Conservation (phyloP, 257 asterid genomes). For the Solanum pimpinellifolium region DNA sequence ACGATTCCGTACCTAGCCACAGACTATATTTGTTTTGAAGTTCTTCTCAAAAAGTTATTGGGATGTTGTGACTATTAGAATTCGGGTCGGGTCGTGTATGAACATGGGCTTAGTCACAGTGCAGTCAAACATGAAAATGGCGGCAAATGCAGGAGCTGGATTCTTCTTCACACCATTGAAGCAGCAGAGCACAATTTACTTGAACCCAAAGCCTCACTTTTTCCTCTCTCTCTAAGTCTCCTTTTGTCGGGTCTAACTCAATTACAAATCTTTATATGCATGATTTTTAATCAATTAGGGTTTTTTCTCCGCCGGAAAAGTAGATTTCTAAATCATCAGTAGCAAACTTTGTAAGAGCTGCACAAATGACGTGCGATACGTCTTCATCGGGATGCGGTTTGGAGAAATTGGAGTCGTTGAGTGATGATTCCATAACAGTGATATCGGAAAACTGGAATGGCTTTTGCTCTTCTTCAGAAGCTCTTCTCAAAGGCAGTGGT, state of each 20-base stretch:
- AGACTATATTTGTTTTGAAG: neutral
- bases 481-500: slow-evolving; percentile 33
- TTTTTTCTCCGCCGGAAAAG: neutral
- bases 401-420: slow-evolving; percentile 44
- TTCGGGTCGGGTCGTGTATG: neutral
- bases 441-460: slow-evolving; percentile 59
- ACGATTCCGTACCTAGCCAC: neutral
- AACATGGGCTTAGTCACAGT: neutral
- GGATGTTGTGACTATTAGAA: neutral
- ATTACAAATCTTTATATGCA: neutral
- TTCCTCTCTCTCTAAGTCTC: neutral
- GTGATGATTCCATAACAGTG: slow-evolving; percentile 27
- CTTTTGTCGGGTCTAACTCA: neutral
- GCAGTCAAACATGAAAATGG: slow-evolving; percentile 15
- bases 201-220: neutral
- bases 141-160: slow-evolving; percentile 8
- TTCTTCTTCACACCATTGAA: neutral
- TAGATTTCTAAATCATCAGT: neutral
- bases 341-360: neutral
- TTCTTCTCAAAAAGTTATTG: neutral
- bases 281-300: neutral
- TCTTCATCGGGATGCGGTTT: slow-evolving; percentile 34
- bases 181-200: neutral
- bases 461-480: slow-evolving; percentile 45
- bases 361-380: slow-evolving; percentile 38